Conservation (phyloP, 1,284 basidiomycete species). For the Rugosomyces carneus region DNA sequence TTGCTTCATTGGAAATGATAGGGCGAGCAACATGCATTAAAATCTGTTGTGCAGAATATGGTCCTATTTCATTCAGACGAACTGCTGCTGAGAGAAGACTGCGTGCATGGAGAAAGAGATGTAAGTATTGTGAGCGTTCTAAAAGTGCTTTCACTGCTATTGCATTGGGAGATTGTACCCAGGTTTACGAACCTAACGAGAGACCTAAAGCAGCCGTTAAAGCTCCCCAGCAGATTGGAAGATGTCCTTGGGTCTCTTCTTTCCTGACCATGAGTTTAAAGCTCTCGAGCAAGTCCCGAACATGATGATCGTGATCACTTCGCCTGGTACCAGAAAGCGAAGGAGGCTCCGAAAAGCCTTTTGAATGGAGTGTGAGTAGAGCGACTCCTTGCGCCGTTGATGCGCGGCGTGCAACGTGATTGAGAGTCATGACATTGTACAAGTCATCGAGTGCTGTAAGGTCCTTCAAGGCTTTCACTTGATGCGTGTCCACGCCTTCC, state of each 20-base stretch:
- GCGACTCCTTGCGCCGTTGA: conserved; percentile 92
- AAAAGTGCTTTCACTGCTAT: conserved; percentile 2
- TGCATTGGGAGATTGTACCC: not conserved
- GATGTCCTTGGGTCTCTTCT: conserved; percentile 71
- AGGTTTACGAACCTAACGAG: conserved; percentile 58
- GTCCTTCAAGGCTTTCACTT: conserved; percentile 27
- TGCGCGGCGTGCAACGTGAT: conserved; percentile 84
- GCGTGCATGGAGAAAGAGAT: conserved; percentile 90
- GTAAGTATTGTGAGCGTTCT: conserved; percentile 78
- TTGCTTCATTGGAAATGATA: conserved; percentile 53
- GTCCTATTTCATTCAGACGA: conserved; percentile 87
- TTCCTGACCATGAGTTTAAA: conserved; percentile 65
- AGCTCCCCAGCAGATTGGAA: conserved; percentile 87
- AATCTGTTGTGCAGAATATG: conserved; percentile 88
- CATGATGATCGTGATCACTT: conserved; percentile 20
- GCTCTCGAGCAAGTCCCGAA: conserved; percentile 46
- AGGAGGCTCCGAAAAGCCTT: conserved; percentile 64
- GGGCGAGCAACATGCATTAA: conserved; percentile 68
- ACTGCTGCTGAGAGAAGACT: conserved; percentile 88
- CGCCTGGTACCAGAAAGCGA: conserved; percentile 20
- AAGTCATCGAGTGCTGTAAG: conserved; percentile 63
- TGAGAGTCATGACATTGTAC: conserved; percentile 85
- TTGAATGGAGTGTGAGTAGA: conserved; percentile 82
- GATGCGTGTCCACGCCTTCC: conserved; percentile 11
- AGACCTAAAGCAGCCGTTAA: conserved; percentile 76